Base-by-base conservation (phyloP, 1,284 basidiomycete species). In the Pascua guehoae region DNA sequence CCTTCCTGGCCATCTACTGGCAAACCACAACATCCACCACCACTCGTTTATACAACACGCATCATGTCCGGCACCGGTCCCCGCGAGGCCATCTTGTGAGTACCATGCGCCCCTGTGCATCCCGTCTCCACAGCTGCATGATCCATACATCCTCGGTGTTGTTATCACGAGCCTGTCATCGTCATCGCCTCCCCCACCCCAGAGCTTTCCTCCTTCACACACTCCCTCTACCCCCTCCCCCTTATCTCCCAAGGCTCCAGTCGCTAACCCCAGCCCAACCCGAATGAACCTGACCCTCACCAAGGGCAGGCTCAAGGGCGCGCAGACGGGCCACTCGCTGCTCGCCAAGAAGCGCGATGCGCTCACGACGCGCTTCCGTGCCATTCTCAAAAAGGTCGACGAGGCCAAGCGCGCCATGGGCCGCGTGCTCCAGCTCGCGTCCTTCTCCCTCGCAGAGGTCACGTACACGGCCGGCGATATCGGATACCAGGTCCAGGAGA, bases 351-450 rank as follows among this genome's bases (percentile, higher is more conserved):
- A 98, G 80, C 86, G 93, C 53, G 94, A 98, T 82, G 94, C 94
- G 42, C 80, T 97, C 61, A 94, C 89, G 38, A 94, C 91, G 48
- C 83, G 93, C 65, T 98, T 98, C 80, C 83, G 93, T 59, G 84
- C 87, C 17, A 95, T 95, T 68, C 79, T 95, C 62, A 84, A 83
- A 76, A 94, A 93, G 77, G 91, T 95, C 42, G 94, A 98, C 72
- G 96, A 98, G 82, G 95, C 96, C 15, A 99, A 99, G 78, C 86
- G 93, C 59, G 93, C 98, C 81, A 98, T 98, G 96, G 96, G 96
- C 42, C 83, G 88, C 63, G 94, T 98, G 37, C 96, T 99, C 86
- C 96, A 98, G 76, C 82, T 96, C 51, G 96, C 96, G 15, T 96
- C 94, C 47, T 97, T 99, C 83, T 95, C 91, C 44, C 87, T 98